A percentile compares a stretch with the other conserved stretches of the same genome.
Conservation (phyloP, 2,329 filamentous ascomycete genomes). For the Aspergillus vadensis region DNA sequence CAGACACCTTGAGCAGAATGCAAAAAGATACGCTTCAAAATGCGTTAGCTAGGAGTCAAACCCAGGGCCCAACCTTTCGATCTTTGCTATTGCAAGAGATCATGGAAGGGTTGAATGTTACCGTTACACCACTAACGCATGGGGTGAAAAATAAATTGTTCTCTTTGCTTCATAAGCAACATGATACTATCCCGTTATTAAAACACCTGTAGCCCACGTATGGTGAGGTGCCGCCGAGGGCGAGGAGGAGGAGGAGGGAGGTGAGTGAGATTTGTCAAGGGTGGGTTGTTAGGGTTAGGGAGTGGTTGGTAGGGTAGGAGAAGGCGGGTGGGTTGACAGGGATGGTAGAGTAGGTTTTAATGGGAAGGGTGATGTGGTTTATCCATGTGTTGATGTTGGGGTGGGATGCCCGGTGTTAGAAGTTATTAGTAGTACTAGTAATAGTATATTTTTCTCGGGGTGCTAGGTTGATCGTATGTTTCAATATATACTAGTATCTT, state of each 20-base stretch:
- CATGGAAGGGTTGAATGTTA: neutral
- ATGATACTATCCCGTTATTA: no score
- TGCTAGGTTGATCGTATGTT: no score
- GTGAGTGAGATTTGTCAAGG: slow-evolving; percentile 31
- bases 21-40: neutral
- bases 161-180: neutral
- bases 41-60: neutral
- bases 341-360: slow-evolving; percentile 18
- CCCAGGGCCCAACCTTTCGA: neutral
- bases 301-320: slow-evolving; percentile 18
- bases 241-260: slow-evolving; percentile 18
- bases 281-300: slow-evolving; percentile 27
- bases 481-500: no score
- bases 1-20: neutral
- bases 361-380: neutral
- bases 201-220: no score
- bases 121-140: neutral
- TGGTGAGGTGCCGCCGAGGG: slow-evolving; percentile 22
- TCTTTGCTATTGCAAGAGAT: neutral
- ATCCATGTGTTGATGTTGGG: neutral
- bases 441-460: no score
- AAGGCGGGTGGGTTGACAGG: slow-evolving; percentile 26
- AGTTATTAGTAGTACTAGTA: no score
- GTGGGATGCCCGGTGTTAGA: neutral
- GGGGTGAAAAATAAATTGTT: neutral